Conservation (phyloP, 2,329 filamentous ascomycete genomes). For the Pseudomassariella vexata region DNA sequence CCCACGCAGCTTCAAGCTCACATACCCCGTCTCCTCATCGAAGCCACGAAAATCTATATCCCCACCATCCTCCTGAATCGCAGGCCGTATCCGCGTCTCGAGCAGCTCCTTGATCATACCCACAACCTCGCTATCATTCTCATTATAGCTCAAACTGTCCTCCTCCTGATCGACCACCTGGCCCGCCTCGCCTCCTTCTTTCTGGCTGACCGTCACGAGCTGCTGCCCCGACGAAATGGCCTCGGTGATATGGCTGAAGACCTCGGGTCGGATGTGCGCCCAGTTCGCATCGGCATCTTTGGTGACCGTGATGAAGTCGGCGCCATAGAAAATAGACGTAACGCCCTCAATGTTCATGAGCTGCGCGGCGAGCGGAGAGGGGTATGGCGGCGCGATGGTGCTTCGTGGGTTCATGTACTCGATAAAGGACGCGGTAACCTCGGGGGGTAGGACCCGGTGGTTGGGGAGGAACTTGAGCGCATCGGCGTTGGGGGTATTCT, state of each 20-base stretch:
- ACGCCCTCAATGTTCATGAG: slow-evolving; percentile 92
- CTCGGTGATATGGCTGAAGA: slow-evolving; percentile 93
- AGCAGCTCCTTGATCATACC: slow-evolving; percentile 98
- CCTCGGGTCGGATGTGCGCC: slow-evolving; percentile 91
- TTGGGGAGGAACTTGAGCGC: slow-evolving; percentile 96
- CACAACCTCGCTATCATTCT: slow-evolving; percentile 89
- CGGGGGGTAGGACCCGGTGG: slow-evolving; percentile 72
- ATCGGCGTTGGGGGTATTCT: slow-evolving; percentile 89
- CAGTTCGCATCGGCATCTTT: slow-evolving; percentile 85
- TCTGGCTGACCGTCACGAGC: slow-evolving; percentile 68
- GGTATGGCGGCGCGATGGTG: slow-evolving; percentile 81
- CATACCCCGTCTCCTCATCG: slow-evolving; percentile 67
- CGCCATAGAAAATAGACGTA: slow-evolving; percentile 89
- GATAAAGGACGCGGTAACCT: slow-evolving; percentile 69
- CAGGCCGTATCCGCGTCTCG: slow-evolving; percentile 88
- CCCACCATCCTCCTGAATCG: slow-evolving; percentile 95
- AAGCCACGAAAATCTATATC: slow-evolving; percentile 96
- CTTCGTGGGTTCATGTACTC: slow-evolving; percentile 88
- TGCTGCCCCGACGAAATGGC: slow-evolving; percentile 77
- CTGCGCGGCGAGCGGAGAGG: slow-evolving; percentile 83
- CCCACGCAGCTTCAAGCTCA: slow-evolving; percentile 81
- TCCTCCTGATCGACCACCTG: slow-evolving; percentile 46
- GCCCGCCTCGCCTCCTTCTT: slow-evolving; percentile 46
- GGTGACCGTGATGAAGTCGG: slow-evolving; percentile 94
- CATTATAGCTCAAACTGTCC: slow-evolving; percentile 76